Evolutionary conservation across 805 yeast genomes (phyloP), one percentile per base, ranked within the genome.

Genomic region (Saccharomycopsis fermentans): DNA sequence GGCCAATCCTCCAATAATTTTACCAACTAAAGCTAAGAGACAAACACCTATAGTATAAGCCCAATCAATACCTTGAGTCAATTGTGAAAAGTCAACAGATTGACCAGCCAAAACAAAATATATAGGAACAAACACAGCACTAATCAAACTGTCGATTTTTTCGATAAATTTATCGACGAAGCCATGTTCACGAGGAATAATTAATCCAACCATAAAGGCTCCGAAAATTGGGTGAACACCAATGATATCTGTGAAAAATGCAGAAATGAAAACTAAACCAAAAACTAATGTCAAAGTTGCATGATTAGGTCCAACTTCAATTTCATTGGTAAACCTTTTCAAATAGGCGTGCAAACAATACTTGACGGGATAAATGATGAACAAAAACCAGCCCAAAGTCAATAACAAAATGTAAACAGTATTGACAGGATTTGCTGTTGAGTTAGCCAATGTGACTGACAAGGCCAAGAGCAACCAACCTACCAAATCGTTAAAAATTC

Each of bases 221-320:
- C 95, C 96, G 70, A 87, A 87, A 64, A 87, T 87, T 0, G 94
- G 87, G 70, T 87, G 95, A 11, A 86, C 92, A 4, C 95, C 96
- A 62, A 87, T 84, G 59, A 87, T 85, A 68, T 86, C 91, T 1
- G 95, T 87, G 68, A 81, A 86, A 70, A 87, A 87, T 1, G 94
- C 81, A 3, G 91, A 84, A 3, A 78, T 68, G 60, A 87, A 80
- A 63, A 82, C 83, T 57, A 87, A 64, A 35, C 86, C 79, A 35
- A 78, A 66, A 70, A 82, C 71, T 60, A 85, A 80, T 40, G 84
- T 80, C 32, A 81, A 66, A 54, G 86, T 82, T 1, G 88, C 80
- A 12, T 90, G 88, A 6, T 71, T 68, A 17, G 74, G 74, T 1
- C 86, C 86, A 35, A 80, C 73, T 52, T 78, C 76, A 60, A 84